phyloP scores from a whole-genome alignment of 176 grass and related monocot genomes.

The Bolboschoenus planiculmis region DNA sequence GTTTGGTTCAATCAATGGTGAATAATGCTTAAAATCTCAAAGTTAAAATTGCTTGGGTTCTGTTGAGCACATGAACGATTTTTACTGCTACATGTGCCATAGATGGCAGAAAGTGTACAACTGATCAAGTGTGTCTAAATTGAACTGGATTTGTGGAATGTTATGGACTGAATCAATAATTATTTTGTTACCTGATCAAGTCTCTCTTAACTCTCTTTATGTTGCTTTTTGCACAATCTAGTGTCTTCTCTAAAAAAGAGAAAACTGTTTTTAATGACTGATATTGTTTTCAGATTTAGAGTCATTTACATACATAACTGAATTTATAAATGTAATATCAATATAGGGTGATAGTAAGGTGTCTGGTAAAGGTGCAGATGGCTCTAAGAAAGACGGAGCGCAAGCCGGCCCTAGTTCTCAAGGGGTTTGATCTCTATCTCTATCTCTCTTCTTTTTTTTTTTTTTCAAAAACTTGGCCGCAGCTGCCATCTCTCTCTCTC shows the following conservation, averaged over 20 bases:
- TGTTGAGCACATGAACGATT: not conserved
- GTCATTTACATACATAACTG: not conserved
- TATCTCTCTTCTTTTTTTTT: too few relatives aligned
- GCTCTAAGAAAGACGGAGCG: constrained; percentile 58
- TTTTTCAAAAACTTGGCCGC: too few relatives aligned
- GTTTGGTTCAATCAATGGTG: not conserved
- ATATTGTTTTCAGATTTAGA: not conserved
- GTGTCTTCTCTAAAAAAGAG: not conserved
- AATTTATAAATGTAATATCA: constrained; percentile 21
- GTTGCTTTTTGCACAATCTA: not conserved
- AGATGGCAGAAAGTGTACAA: not conserved
- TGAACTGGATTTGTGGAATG: not conserved
- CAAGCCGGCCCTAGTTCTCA: constrained; percentile 56
- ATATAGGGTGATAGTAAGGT: constrained; percentile 86
- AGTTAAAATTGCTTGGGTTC: not conserved
- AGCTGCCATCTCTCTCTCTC: too few relatives aligned
- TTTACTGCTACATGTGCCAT: not conserved
- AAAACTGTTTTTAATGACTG: not conserved
- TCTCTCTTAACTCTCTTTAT: constrained; percentile 7
- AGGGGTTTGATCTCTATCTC: constrained; percentile 40
- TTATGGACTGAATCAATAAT: not conserved
- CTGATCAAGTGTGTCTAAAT: not conserved
- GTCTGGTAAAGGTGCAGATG: constrained; percentile 67
- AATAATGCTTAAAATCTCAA: not conserved
- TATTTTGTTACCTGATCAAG: not conserved